Evolutionary conservation across 768 basidiomycete species (phyloP).

Genomic region (Trametopsis cervina): DNA sequence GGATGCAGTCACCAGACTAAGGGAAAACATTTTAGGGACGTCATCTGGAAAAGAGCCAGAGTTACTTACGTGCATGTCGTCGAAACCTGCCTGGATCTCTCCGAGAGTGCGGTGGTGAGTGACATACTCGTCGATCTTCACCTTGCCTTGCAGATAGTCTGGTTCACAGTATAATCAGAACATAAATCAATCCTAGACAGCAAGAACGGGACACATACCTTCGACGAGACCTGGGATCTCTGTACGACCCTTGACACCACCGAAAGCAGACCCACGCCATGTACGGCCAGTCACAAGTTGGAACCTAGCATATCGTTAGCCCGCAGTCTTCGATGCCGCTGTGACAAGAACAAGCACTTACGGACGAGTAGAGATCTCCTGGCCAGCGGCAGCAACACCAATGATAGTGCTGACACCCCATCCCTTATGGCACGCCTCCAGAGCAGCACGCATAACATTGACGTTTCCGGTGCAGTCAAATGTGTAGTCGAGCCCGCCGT

Average conservation of each 20-base stretch:
- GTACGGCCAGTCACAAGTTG: slow-evolving; percentile 76
- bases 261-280: slow-evolving; percentile 95
- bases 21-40: slow-evolving; percentile 5
- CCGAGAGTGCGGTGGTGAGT: slow-evolving; percentile 74
- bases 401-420: slow-evolving; percentile 97
- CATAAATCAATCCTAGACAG: background rate
- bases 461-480: slow-evolving; percentile 97
- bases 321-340: background rate
- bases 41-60: background rate
- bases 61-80: slow-evolving; percentile 89
- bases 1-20: slow-evolving; percentile 82
- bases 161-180: slow-evolving; percentile 3
- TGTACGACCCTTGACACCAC: slow-evolving; percentile 96
- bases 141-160: slow-evolving; percentile 77
- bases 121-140: slow-evolving; percentile 95
- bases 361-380: slow-evolving; percentile 48
- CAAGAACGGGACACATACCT: slow-evolving; percentile 38
- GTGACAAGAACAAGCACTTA: slow-evolving; percentile 13
- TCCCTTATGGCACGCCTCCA: slow-evolving; percentile 99
- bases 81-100: slow-evolving; percentile 83
- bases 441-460: slow-evolving; percentile 87
- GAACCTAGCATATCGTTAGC: no score
- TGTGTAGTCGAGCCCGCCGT: slow-evolving; percentile 95
- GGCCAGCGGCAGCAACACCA: slow-evolving; percentile 94
- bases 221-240: slow-evolving; percentile 92